These are phyloP conservation scores for Paradendryphiella salina DNA, from an alignment of 2,329 filamentous ascomycete genomes.

Conservation along the genomic window DNA sequence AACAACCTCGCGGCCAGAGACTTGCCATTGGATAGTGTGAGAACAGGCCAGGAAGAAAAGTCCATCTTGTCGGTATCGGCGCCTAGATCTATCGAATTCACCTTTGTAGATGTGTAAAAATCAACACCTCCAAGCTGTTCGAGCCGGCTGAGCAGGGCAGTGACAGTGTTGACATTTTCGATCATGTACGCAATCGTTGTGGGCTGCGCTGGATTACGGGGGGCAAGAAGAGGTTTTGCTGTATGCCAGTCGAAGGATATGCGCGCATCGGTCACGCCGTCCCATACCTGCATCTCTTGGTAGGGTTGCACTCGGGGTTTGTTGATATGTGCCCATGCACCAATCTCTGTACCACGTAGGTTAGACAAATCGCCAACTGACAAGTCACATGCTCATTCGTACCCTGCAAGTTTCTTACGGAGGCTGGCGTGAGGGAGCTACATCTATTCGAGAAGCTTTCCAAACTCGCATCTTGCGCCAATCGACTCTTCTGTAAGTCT, in stretches of 20 bases:
- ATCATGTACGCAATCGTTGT: slow-evolving; percentile 90
- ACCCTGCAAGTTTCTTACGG: slow-evolving; percentile 75
- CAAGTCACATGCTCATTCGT: slow-evolving; percentile 1
- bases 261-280: slow-evolving; percentile 82
- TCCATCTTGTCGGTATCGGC: slow-evolving; percentile 68
- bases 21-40: slow-evolving; percentile 70
- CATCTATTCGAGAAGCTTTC: slow-evolving; percentile 88
- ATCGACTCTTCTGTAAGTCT: slow-evolving; percentile 70
- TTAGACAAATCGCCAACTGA: slow-evolving; percentile 12
- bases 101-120: slow-evolving; percentile 74
- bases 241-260: slow-evolving; percentile 83
- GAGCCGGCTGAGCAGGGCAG: slow-evolving; percentile 72
- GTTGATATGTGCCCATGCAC: slow-evolving; percentile 80
- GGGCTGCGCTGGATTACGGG: slow-evolving; percentile 48
- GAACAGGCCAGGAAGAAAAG: slow-evolving; percentile 82
- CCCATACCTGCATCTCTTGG: slow-evolving; percentile 98
- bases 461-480: slow-evolving; percentile 65
- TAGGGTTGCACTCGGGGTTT: slow-evolving; percentile 78
- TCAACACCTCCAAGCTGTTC: slow-evolving; percentile 68
- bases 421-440: slow-evolving; percentile 89
- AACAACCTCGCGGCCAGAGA: slow-evolving; percentile 78
- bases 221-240: slow-evolving; percentile 43
- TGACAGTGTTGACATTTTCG: slow-evolving; percentile 88
- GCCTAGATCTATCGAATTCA: slow-evolving; percentile 79
- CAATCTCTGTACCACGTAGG: slow-evolving; percentile 60